Percentiles rank a stretch among this genome's conserved stretches.
Conservation (phyloP, 2,329 filamentous ascomycete genomes). For the Dissoconium aciculare region DNA sequence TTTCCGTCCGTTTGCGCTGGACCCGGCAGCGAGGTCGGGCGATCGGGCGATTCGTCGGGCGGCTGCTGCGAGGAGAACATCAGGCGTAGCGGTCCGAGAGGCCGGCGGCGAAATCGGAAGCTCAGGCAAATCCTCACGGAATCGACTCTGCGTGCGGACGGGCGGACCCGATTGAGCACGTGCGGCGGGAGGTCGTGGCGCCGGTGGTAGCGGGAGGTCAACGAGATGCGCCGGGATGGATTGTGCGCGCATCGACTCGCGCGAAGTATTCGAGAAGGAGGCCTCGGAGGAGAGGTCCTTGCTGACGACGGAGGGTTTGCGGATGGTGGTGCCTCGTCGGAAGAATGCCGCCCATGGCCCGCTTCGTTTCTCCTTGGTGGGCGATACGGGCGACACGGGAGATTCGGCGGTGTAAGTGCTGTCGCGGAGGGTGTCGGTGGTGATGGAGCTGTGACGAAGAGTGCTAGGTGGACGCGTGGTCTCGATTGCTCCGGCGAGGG, state of each 20-base stretch:
- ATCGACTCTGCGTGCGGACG: constrained; percentile 74
- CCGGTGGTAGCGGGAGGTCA: constrained; percentile 21
- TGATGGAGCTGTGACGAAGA: constrained; percentile 10
- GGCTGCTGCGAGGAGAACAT: constrained; percentile 36
- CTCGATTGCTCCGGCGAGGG: constrained; percentile 9
- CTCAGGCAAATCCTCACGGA: constrained; percentile 82
- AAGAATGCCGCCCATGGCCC: constrained; percentile 59
- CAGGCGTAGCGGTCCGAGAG: constrained; percentile 65
- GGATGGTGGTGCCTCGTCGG: constrained; percentile 39
- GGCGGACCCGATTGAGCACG: constrained; percentile 43
- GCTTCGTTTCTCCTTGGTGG: constrained; percentile 32
- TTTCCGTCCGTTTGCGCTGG: too few relatives aligned
- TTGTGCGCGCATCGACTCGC: constrained; percentile 62
- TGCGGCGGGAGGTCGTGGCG: constrained; percentile 23
- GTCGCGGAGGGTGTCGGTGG: constrained; percentile 5
- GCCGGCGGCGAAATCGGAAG: constrained; percentile 72
- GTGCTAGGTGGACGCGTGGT: too few relatives aligned
- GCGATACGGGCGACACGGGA: constrained; percentile 21
- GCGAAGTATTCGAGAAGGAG: constrained; percentile 71
- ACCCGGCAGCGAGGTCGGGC: constrained; percentile 31
- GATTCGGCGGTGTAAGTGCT: constrained; percentile 8
- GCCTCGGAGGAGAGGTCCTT: constrained; percentile 48
- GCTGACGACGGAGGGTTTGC: constrained; percentile 30
- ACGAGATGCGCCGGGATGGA: constrained; percentile 36
- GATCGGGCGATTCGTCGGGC: constrained; percentile 13